phyloP scores from a whole-genome alignment of 768 basidiomycete species.

The Naematelia aurantialba region DNA sequence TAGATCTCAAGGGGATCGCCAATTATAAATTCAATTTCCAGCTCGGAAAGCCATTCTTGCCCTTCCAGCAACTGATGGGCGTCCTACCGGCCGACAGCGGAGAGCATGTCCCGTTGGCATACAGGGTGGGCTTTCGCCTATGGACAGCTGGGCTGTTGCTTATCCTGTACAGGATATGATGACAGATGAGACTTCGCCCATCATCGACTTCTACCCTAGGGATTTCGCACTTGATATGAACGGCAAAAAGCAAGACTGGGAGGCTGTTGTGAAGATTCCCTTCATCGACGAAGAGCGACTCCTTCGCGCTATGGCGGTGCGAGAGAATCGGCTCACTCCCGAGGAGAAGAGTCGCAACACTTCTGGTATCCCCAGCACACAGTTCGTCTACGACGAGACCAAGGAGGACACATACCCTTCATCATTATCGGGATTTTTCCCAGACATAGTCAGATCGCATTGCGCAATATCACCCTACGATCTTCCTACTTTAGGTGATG shows the following conservation, averaged over 20 bases:
- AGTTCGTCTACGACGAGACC: slow-evolving; percentile 66
- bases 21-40: slow-evolving; percentile 81
- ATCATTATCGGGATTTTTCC: slow-evolving; percentile 92
- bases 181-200: slow-evolving; percentile 76
- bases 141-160: neutral
- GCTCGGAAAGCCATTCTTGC: slow-evolving; percentile 81
- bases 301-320: slow-evolving; percentile 80
- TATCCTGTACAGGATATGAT: slow-evolving; percentile 68
- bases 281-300: slow-evolving; percentile 84
- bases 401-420: slow-evolving; percentile 76
- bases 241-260: slow-evolving; percentile 98
- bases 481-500: slow-evolving; percentile 72
- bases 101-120: slow-evolving; percentile 81
- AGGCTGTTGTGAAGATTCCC: slow-evolving; percentile 96
- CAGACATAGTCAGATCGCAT: slow-evolving; percentile 71
- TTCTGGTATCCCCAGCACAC: slow-evolving; percentile 69
- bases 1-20: slow-evolving; percentile 64
- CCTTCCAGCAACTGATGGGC: slow-evolving; percentile 97
- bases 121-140: slow-evolving; percentile 59
- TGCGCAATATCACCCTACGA: slow-evolving; percentile 79
- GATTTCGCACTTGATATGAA: slow-evolving; percentile 92
- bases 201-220: slow-evolving; percentile 87
- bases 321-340: slow-evolving; percentile 68
- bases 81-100: slow-evolving; percentile 87
- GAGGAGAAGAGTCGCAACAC: slow-evolving; percentile 75